phyloP scores from a whole-genome alignment of 129 eudicot species.

The Cynara cardunculus region DNA sequence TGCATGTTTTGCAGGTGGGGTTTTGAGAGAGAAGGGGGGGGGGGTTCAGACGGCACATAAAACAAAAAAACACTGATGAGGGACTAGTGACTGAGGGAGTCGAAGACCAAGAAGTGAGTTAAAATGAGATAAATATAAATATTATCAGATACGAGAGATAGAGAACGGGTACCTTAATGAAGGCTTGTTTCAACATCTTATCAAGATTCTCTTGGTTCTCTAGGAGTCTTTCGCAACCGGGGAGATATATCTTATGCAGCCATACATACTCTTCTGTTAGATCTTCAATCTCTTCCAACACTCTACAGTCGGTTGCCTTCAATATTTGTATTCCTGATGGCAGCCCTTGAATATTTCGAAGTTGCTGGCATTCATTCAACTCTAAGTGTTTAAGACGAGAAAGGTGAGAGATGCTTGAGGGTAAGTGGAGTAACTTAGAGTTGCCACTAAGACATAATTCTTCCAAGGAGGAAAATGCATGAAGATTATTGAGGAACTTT shows the following conservation, averaged over 20 bases:
- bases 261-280: not conserved
- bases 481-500: not conserved
- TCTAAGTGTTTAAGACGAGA: not conserved
- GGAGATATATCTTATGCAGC: not conserved
- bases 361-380: not conserved
- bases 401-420: not conserved
- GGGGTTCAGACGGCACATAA: no score
- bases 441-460: not conserved
- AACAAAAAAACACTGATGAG: no score
- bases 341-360: not conserved
- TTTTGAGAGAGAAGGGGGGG: no score
- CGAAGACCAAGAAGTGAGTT: no score
- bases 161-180: not conserved
- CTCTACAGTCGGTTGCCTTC: not conserved
- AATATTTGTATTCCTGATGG: not conserved
- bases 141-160: not conserved
- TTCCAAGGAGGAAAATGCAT: not conserved
- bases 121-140: no score
- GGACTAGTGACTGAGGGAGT: no score
- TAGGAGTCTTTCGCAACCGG: not conserved
- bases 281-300: not conserved
- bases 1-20: no score
- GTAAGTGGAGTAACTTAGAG: not conserved
- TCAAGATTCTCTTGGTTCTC: not conserved
- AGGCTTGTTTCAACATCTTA: not conserved